Evolutionary conservation across 164 flowering plant genomes (phyloP).

Genomic region (Chloranthus sessilifolius): DNA sequence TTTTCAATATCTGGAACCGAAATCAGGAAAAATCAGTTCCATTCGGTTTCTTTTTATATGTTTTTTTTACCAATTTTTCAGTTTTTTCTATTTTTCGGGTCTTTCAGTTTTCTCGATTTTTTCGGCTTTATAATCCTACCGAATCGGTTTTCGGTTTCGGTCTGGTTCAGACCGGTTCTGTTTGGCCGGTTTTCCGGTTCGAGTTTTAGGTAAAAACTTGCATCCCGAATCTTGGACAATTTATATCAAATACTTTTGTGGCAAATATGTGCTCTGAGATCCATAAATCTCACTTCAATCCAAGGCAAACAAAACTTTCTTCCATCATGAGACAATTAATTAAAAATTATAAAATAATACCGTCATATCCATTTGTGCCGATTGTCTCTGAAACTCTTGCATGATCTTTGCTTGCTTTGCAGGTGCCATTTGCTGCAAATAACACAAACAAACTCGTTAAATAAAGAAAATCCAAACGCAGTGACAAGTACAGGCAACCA

Average conservation of each 20-base stretch:
- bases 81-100: too few species aligned
- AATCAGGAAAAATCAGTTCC: too few species aligned
- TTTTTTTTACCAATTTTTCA: too few species aligned
- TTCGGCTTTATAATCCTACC: too few species aligned
- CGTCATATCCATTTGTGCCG: slow-evolving; percentile 97
- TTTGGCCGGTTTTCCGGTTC: too few species aligned
- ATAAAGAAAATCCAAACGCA: background rate
- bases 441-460: background rate
- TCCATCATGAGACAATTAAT: background rate
- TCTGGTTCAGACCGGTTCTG: too few species aligned
- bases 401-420: slow-evolving; percentile 72
- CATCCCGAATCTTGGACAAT: too few species aligned
- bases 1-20: too few species aligned
- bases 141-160: too few species aligned
- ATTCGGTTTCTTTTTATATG: too few species aligned
- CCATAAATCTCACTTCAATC: background rate
- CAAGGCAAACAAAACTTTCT: background rate
- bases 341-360: slow-evolving; percentile 31
- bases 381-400: slow-evolving; percentile 85
- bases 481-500: background rate
- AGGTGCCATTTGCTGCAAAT: slow-evolving; percentile 86
- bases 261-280: background rate
- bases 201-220: too few species aligned
- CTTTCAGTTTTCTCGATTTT: too few species aligned
- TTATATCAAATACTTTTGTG: background rate